A percentile compares a stretch with the other conserved stretches of the same genome.
Evolutionary conservation across 2,329 filamentous ascomycete genomes (phyloP).

Genomic region (Pseudopithomyces maydicus): DNA sequence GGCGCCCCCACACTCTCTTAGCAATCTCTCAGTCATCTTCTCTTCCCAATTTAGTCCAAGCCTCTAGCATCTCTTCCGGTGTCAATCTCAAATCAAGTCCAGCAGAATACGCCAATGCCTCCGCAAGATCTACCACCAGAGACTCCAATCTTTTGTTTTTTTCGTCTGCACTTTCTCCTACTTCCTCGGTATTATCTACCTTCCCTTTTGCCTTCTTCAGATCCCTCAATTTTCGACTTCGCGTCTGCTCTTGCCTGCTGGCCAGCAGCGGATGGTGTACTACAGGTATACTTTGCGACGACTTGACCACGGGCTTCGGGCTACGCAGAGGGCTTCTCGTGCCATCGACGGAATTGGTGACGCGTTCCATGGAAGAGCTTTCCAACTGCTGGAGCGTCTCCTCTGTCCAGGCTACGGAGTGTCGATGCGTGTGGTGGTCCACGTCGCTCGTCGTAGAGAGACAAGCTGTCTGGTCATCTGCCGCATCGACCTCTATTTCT

Average conservation of each 20-base stretch:
- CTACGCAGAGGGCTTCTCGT: constrained; percentile 8
- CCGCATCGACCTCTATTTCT: constrained; percentile 1
- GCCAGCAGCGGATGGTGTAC: constrained; percentile 27
- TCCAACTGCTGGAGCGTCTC: constrained; percentile 34
- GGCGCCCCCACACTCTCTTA: neutral
- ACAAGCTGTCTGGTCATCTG: constrained; percentile 4
- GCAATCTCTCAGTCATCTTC: neutral
- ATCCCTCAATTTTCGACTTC: constrained; percentile 31
- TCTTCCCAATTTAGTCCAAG: neutral
- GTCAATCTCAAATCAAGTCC: neutral
- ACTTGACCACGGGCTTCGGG: constrained; percentile 20
- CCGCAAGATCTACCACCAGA: constrained; percentile 5
- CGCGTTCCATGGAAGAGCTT: constrained; percentile 22
- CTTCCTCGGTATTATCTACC: neutral
- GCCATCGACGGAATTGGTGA: constrained; percentile 14
- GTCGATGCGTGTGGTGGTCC: constrained; percentile 18
- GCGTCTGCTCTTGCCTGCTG: constrained; percentile 26
- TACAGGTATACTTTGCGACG: constrained; percentile 22
- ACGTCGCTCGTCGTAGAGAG: constrained; percentile 6
- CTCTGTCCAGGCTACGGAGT: constrained; percentile 29
- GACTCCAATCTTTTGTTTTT: neutral
- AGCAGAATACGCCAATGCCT: neutral
- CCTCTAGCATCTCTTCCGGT: constrained; percentile 6
- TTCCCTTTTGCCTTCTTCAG: constrained; percentile 28
- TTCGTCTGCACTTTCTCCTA: neutral